Base-by-base conservation (phyloP, 345 rosid species). In the Gossypium arboreum region DNA sequence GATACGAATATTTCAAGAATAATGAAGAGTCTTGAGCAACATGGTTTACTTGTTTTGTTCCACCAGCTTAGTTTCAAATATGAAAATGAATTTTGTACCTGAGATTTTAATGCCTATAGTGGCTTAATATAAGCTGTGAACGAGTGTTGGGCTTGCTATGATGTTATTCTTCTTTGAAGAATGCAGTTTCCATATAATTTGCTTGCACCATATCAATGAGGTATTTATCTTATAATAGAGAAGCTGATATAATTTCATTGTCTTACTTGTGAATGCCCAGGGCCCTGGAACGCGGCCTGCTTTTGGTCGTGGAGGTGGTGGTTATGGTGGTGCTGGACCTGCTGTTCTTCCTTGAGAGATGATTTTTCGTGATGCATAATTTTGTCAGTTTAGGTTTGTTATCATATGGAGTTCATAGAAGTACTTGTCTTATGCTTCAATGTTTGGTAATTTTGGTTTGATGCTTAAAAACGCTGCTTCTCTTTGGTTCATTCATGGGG, bases 231-330 rank as follows among this genome's bases (percentile, higher is more conserved):
- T 25, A 71, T 34, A 54, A 54, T 12, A 34, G n/a, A 51, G 29
- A n/a, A 18, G 51, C 74, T 71, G 18, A 55, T 56, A 12, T 48
- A 12, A n/a, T 61, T 60, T 73, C 10, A 8, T 17, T 48, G 27
- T 73, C 17, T 48, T 27, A 12, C 58, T 9, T 73, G 7, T 69
- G 47, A 51, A 51, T 7, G 4, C 24, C 18, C 76, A 90, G 96
- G 91, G 82, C 22, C 81, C 95, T 56, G 88, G 91, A 79, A 85
- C 84, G 43, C 87, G 93, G 69, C 85, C 89, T 22, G 90, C 85
- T 7, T 91, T 89, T 41, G 96, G 96, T 17, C 94, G 94, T 7
- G 94, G 94, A 27, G 86, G 87, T 34, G 93, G 93, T 57, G 78
- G 96, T 39, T 89, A 73, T 39, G 86, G 39, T 24, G 63, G 63